phyloP scores from a whole-genome alignment of 2,329 filamentous ascomycete species.

The Fusarium sp. region DNA sequence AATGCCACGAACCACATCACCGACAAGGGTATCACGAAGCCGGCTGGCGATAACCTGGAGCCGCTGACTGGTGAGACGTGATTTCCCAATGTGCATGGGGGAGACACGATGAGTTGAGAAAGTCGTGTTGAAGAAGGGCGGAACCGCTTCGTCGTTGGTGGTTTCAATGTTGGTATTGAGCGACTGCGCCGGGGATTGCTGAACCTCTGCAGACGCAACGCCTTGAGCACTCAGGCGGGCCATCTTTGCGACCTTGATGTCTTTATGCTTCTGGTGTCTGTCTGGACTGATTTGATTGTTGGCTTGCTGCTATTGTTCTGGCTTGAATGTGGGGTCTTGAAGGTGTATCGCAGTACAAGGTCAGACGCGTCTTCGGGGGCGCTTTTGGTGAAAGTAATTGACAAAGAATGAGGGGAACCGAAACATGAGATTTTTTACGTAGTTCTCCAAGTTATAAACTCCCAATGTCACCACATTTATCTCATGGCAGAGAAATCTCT shows the following conservation, averaged over 20 bases:
- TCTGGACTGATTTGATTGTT: not conserved
- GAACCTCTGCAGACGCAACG: slow-evolving; percentile 8
- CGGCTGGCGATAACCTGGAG: slow-evolving; percentile 56
- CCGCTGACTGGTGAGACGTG: slow-evolving; percentile 48
- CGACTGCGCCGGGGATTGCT: slow-evolving; percentile 29
- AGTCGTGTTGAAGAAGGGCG: slow-evolving; percentile 65
- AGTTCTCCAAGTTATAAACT: not conserved
- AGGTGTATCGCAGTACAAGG: not conserved
- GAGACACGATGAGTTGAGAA: slow-evolving; percentile 65
- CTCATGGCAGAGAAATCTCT: not conserved
- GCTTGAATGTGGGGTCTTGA: not conserved
- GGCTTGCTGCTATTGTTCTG: not conserved
- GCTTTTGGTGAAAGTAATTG: not conserved
- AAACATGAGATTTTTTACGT: not conserved
- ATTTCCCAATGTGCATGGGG: slow-evolving; percentile 58
- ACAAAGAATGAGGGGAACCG: not conserved
- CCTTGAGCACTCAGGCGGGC: slow-evolving; percentile 37
- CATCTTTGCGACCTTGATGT: slow-evolving; percentile 5
- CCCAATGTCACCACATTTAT: not conserved
- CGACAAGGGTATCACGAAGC: slow-evolving; percentile 63
- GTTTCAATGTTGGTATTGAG: slow-evolving; percentile 15
- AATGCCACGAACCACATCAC: slow-evolving; percentile 67
- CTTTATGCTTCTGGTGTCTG: not conserved
- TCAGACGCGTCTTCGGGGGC: not conserved
- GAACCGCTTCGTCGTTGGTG: slow-evolving; percentile 32